Conservation (phyloP, 1,139 yeast genomes). For the Kodamaea derodonti region DNA sequence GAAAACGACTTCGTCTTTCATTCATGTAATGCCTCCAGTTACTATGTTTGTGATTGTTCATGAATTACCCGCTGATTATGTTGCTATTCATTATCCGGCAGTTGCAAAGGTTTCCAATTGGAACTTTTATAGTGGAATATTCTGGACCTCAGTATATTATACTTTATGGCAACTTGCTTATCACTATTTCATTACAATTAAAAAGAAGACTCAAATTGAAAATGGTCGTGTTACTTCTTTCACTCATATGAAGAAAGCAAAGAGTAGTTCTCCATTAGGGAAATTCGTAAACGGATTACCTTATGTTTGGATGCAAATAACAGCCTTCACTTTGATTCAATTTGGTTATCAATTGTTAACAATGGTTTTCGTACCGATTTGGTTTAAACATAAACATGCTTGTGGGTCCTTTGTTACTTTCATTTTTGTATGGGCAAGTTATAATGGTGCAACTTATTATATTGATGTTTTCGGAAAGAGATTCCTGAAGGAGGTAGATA, state of each 20-base stretch:
- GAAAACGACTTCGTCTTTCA: conserved; percentile 88
- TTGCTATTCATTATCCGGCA: conserved; percentile 69
- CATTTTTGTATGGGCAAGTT: conserved; percentile 76
- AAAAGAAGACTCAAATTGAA: conserved; percentile 73
- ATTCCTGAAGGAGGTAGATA: conserved; percentile 75
- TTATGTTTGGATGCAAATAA: conserved; percentile 73
- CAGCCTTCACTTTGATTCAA: conserved; percentile 83
- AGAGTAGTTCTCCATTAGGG: conserved; percentile 66
- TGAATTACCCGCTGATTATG: conserved; percentile 57
- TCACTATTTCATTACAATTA: conserved; percentile 87
- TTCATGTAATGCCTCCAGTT: conserved; percentile 87
- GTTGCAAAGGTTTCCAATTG: conserved; percentile 64
- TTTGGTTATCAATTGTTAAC: conserved; percentile 84
- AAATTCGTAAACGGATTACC: conserved; percentile 78
- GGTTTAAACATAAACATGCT: conserved; percentile 67
- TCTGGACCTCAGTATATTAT: conserved; percentile 81
- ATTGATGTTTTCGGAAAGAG: conserved; percentile 87
- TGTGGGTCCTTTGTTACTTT: conserved; percentile 66
- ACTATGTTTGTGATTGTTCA: conserved; percentile 87
- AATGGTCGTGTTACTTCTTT: conserved; percentile 87
- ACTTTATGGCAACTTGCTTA: conserved; percentile 88
- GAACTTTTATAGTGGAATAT: conserved; percentile 67
- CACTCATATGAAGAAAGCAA: conserved; percentile 72
- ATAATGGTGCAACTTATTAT: conserved; percentile 93
- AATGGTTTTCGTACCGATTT: conserved; percentile 84